phyloP scores from a whole-genome alignment of 768 basidiomycete genomes.

The Pisolithus microcarpus region DNA sequence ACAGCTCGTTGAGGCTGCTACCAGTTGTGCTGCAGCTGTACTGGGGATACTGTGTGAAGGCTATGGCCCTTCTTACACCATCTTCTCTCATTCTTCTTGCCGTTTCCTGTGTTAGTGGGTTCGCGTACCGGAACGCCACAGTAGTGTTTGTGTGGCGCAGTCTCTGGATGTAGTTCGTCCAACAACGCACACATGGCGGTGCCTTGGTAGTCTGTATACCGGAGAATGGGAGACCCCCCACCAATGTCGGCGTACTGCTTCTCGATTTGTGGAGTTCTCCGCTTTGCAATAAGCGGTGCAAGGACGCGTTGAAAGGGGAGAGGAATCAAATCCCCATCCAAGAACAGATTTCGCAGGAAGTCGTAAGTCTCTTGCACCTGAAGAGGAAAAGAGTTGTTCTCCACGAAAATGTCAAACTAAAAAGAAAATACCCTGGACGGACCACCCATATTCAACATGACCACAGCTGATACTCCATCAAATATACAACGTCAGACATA shows the following conservation, averaged over 20 bases:
- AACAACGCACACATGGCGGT: slow-evolving; percentile 83
- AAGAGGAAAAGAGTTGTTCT: not conserved
- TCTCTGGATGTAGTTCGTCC: slow-evolving; percentile 89
- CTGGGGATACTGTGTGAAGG: slow-evolving; percentile 98
- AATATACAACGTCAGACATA: slow-evolving; percentile 10
- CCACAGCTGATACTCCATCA: slow-evolving; percentile 52
- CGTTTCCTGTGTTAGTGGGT: slow-evolving; percentile 79
- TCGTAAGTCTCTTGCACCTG: slow-evolving; percentile 89
- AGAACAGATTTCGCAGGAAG: slow-evolving; percentile 89
- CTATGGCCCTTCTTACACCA: slow-evolving; percentile 86
- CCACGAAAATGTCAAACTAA: slow-evolving; percentile 1
- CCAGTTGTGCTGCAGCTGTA: slow-evolving; percentile 98
- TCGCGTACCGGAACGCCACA: slow-evolving; percentile 93
- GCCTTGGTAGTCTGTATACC: slow-evolving; percentile 84
- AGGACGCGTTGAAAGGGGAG: slow-evolving; percentile 84
- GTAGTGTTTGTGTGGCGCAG: slow-evolving; percentile 94
- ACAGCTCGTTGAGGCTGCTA: slow-evolving; percentile 93
- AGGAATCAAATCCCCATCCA: slow-evolving; percentile 90
- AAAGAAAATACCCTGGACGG: slow-evolving; percentile 68
- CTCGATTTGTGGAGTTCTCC: slow-evolving; percentile 90
- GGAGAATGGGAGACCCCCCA: slow-evolving; percentile 92
- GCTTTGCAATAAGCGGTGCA: slow-evolving; percentile 82
- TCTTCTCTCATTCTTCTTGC: slow-evolving; percentile 80
- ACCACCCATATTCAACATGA: slow-evolving; percentile 99
- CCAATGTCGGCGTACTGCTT: slow-evolving; percentile 92